phyloP scores from a whole-genome alignment of 2,329 filamentous ascomycete genomes.

The Aspergillus uvarum region DNA sequence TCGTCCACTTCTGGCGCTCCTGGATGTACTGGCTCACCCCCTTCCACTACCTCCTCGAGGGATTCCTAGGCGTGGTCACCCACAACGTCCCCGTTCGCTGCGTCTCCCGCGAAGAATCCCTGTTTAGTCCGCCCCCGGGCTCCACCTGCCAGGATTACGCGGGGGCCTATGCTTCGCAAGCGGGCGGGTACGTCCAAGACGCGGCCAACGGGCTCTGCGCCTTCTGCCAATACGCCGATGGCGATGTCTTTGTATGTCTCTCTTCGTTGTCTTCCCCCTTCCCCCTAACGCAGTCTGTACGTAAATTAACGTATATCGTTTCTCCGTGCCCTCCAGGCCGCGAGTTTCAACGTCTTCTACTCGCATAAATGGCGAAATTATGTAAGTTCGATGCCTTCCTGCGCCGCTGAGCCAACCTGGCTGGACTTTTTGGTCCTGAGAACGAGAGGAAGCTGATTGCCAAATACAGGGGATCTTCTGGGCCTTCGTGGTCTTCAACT shows the following conservation, averaged over 20 bases:
- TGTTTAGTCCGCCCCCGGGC: slow-evolving; percentile 59
- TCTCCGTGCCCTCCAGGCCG: slow-evolving; percentile 21
- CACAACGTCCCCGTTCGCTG: slow-evolving; percentile 59
- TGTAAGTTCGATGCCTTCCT: slow-evolving; percentile 29
- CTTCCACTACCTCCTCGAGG: slow-evolving; percentile 66
- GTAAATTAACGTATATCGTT: background rate
- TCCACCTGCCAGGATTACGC: slow-evolving; percentile 63
- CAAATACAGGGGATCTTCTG: slow-evolving; percentile 57
- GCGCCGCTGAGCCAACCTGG: background rate
- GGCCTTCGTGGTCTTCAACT: slow-evolving; percentile 66
- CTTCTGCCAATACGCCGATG: slow-evolving; percentile 62
- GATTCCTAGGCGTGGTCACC: slow-evolving; percentile 57
- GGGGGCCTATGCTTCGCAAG: slow-evolving; percentile 50
- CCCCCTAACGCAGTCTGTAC: background rate
- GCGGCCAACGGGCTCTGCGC: slow-evolving; percentile 59
- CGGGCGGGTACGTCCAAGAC: slow-evolving; percentile 62
- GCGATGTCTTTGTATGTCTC: slow-evolving; percentile 58
- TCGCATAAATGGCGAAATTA: slow-evolving; percentile 65
- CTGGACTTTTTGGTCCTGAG: too few relatives aligned
- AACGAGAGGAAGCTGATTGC: background rate
- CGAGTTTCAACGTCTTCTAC: slow-evolving; percentile 61
- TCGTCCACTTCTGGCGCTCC: slow-evolving; percentile 65
- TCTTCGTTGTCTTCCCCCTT: too few relatives aligned
- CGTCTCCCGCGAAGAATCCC: slow-evolving; percentile 56
- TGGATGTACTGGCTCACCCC: slow-evolving; percentile 69